phyloP scores from a whole-genome alignment of 768 basidiomycete species.

The Galerina marginata region DNA sequence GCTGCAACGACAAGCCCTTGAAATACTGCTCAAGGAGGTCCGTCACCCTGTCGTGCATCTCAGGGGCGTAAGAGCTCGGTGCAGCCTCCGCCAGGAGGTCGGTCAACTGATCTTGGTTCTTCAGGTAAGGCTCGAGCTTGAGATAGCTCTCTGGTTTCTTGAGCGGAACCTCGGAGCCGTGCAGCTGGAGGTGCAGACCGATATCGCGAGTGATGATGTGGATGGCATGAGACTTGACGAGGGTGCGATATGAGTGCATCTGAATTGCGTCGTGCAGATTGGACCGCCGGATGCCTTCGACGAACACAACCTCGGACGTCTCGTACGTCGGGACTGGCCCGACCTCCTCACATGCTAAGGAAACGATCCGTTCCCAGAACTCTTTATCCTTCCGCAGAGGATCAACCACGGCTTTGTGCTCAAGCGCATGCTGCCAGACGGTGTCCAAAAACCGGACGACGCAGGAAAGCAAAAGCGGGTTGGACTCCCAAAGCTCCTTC shows the following conservation, averaged over 20 bases:
- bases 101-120: conserved; percentile 63
- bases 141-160: conserved; percentile 65
- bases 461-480: conserved; percentile 76
- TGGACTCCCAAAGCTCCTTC: conserved; percentile 78
- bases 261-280: conserved; percentile 66
- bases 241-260: conserved; percentile 68
- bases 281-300: conserved; percentile 58
- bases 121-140: conserved; percentile 61
- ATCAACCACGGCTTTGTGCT: conserved; percentile 68
- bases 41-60: conserved; percentile 66
- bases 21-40: conserved; percentile 56
- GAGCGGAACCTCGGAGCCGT: conserved; percentile 37
- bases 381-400: conserved; percentile 56
- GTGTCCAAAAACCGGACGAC: conserved; percentile 77
- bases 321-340: conserved; percentile 76
- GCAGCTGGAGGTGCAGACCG: conserved; percentile 56
- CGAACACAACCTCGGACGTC: conserved; percentile 49
- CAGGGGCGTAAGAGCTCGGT: conserved; percentile 73
- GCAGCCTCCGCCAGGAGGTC: conserved; percentile 75
- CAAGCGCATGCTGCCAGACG: conserved; percentile 80
- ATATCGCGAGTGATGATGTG: conserved; percentile 80
- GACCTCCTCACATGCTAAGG: conserved; percentile 69
- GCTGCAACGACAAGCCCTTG: conserved; percentile 65
- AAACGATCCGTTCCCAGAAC: conserved; percentile 76
- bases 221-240: conserved; percentile 76